Conservation (phyloP, 2,329 filamentous ascomycete genomes). For the Grosmannia penicillata region DNA sequence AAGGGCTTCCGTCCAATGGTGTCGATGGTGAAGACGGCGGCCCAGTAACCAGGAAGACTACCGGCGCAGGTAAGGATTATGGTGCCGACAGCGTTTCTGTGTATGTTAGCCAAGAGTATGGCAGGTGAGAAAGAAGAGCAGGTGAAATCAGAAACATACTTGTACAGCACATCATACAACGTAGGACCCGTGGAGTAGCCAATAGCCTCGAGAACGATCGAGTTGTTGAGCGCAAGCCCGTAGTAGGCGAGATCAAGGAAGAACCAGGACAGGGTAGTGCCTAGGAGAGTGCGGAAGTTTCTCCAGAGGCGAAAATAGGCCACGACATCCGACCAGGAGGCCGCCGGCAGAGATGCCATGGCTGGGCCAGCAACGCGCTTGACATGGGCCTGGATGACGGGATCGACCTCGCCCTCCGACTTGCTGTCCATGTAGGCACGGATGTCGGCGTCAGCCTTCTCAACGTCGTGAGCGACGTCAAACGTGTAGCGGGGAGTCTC, state of each 20-base stretch:
- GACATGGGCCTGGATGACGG: conserved; percentile 33
- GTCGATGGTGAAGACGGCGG: conserved; percentile 58
- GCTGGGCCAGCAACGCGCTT: conserved; percentile 28
- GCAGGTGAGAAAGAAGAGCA: neutral
- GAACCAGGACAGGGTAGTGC: conserved; percentile 71
- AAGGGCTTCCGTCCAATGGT: conserved; percentile 65
- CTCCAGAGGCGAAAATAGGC: conserved; percentile 55
- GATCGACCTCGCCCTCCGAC: conserved; percentile 31
- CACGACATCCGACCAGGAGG: conserved; percentile 54
- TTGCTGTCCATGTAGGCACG: conserved; percentile 40
- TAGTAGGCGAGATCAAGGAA: conserved; percentile 59
- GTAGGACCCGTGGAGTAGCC: conserved; percentile 50
- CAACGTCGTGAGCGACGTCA: conserved; percentile 59
- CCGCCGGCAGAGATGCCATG: conserved; percentile 38
- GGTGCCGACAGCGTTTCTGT: conserved; percentile 52
- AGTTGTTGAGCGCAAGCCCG: conserved; percentile 61
- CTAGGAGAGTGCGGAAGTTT: conserved; percentile 56
- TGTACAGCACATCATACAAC: conserved; percentile 55
- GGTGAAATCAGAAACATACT: conserved; percentile 15
- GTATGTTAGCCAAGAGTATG: neutral
- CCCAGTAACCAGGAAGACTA: conserved; percentile 68
- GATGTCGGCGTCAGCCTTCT: conserved; percentile 62
- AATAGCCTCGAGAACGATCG: conserved; percentile 55
- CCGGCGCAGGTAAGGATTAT: conserved; percentile 66
- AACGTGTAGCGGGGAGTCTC: conserved; percentile 59